A percentile compares a stretch with the other conserved stretches of the same genome.
phyloP scores from a whole-genome alignment of 305 asterid species.

The Fraxinus xanthoxyloides region DNA sequence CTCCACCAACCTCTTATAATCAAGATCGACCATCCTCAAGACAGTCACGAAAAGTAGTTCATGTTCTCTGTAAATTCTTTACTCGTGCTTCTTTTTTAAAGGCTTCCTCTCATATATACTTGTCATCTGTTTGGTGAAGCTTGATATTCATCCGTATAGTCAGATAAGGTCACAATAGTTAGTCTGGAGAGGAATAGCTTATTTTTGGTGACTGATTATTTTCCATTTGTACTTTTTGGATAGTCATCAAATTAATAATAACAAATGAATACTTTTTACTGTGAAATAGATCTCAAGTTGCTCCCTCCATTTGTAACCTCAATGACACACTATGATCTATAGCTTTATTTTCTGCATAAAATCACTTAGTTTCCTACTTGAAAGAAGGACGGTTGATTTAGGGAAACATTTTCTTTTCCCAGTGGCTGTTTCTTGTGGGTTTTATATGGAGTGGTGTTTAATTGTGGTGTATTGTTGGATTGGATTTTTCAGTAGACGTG shows the following conservation, averaged over 20 bases:
- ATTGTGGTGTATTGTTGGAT: too few relatives aligned
- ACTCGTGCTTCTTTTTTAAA: constrained; percentile 17
- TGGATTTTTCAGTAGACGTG: too few relatives aligned
- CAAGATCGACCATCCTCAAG: constrained; percentile 47
- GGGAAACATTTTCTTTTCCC: too few relatives aligned
- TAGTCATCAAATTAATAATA: neutral
- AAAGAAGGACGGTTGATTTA: too few relatives aligned
- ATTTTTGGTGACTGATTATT: neutral
- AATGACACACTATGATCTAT: neutral
- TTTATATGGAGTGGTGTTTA: too few relatives aligned
- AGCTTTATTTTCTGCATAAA: neutral
- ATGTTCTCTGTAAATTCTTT: constrained; percentile 27
- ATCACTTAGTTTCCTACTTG: too few relatives aligned
- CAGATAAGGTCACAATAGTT: neutral
- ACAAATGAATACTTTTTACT: neutral
- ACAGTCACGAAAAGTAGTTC: constrained; percentile 38
- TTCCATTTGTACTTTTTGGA: neutral
- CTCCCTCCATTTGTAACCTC: neutral
- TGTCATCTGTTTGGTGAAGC: neutral
- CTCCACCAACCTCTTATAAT: constrained; percentile 62
- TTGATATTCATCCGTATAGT: neutral
- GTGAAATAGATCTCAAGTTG: neutral
- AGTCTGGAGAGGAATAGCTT: neutral
- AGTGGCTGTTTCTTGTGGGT: too few relatives aligned
- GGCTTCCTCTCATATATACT: neutral